Base-by-base conservation (phyloP, 352 stramenopile species). In the Aphanomyces euteiches region DNA sequence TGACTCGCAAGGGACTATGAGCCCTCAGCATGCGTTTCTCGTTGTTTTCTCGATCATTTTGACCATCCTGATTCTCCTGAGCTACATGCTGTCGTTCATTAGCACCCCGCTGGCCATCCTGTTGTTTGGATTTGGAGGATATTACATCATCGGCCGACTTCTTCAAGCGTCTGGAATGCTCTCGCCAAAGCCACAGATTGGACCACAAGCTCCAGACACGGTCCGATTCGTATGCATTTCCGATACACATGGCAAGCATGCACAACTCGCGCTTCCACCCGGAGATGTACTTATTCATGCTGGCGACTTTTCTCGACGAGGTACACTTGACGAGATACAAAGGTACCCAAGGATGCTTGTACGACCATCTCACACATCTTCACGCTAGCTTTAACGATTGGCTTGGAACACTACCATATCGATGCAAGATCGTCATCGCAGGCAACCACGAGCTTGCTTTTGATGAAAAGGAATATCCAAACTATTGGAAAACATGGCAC, bases 251-350 rank as follows among this genome's bases (percentile, higher is more conserved):
- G 75, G 74, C 21, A 82, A 81, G 45, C 87, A 95, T 69, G 78
- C 78, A 5, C 75, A 82, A 19, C 75, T 98, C 47, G 74, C 61
- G 39, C 67, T 93, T 0, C 83, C 87, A 0, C 53, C 75, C 2
- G 85, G 96, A 39, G 88, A 96, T 65, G 82, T 98, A 41, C 71
- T 98, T 28, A 79, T 98, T 53, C 89, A 96, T 48, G 92, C 95
- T 73, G 86, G 86, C 17, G 92, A 98, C 76, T 92, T 98, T 40
- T 92, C 84, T 57, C 84, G 85, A 41, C 88, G 70, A n/a, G 87
- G 87, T 3, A 86, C 79, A 0, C 83, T 90, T 68, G 63, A 78
- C 0, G 87, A 95, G 69, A 83, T 92, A 66, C 7, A 47, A 10
- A 54, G 40, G 64, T 70, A 57, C 8, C 4, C 47, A 13, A 28